Conservation (phyloP, 331 rosid genomes). For the Stylosanthes scabra region DNA sequence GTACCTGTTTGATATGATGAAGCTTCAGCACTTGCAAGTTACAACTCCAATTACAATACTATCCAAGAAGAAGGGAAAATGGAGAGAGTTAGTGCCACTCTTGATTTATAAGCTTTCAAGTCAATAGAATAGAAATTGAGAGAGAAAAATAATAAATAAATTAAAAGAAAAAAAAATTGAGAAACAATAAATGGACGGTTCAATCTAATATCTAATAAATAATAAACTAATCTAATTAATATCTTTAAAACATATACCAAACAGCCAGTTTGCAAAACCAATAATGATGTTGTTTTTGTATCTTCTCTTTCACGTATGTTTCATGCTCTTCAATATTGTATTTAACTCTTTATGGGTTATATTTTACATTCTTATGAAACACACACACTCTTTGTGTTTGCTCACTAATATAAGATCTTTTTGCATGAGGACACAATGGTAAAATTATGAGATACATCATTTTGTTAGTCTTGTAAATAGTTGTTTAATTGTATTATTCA, state of each 20-base stretch:
- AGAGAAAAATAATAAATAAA: conserved; percentile 21
- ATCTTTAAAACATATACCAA: conserved; percentile 48
- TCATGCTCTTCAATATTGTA: background rate
- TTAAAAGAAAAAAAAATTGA: background rate
- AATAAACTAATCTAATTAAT: conserved; percentile 20
- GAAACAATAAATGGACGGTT: conserved; percentile 41
- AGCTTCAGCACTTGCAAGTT: background rate
- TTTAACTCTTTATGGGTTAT: background rate
- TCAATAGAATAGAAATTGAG: background rate
- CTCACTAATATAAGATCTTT: conserved; percentile 23
- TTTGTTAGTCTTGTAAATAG: no score
- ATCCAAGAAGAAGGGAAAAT: background rate
- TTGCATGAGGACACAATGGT: conserved; percentile 30
- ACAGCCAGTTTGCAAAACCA: conserved; percentile 40
- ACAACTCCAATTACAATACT: conserved; percentile 15
- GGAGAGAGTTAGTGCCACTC: conserved; percentile 12
- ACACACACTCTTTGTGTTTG: conserved; percentile 32
- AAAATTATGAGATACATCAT: background rate
- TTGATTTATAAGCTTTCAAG: background rate
- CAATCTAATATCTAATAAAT: background rate
- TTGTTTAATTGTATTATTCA: no score
- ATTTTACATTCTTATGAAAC: conserved; percentile 9
- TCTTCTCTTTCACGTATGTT: conserved; percentile 14
- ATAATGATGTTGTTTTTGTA: conserved; percentile 3
- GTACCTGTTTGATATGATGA: conserved; percentile 28